A percentile compares a stretch with the other conserved stretches of the same genome.
Evolutionary conservation across 2,329 filamentous ascomycete genomes (phyloP).

Genomic region (Dactylellina sp.): DNA sequence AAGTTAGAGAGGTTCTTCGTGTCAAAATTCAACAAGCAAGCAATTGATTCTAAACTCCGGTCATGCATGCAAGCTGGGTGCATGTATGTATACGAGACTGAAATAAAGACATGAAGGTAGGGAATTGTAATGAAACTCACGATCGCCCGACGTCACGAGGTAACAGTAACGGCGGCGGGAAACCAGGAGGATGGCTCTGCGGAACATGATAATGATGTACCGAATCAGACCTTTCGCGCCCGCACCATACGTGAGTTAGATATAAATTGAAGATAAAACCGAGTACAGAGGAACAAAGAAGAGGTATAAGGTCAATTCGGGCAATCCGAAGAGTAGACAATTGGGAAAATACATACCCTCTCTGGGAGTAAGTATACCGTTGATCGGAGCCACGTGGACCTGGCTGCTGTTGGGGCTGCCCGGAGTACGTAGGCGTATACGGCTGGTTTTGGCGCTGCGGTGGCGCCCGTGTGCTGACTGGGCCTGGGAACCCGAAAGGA

Average conservation of each 20-base stretch:
- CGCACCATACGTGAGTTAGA: constrained; percentile 47
- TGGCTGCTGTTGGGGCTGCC: constrained; percentile 36
- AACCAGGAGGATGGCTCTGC: constrained; percentile 45
- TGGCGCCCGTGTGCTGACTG: constrained; percentile 35
- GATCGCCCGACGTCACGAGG: constrained; percentile 40
- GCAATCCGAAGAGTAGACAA: not conserved
- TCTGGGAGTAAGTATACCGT: constrained; percentile 47
- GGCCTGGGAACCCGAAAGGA: constrained; percentile 46
- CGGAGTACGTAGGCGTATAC: constrained; percentile 31
- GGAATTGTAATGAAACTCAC: constrained; percentile 48
- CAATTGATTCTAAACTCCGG: too few species aligned
- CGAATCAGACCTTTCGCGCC: constrained; percentile 54
- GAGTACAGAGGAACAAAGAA: not conserved
- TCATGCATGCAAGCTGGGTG: not conserved
- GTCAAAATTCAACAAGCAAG: constrained; percentile 8
- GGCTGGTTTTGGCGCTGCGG: constrained; percentile 31
- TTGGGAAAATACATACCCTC: constrained; percentile 46
- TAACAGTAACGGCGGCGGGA: constrained; percentile 31
- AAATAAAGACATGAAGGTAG: not conserved
- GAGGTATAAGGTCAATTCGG: too few species aligned
- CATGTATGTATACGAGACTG: not conserved
- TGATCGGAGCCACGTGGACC: constrained; percentile 34
- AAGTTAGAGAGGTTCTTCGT: constrained; percentile 28
- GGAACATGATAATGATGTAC: constrained; percentile 35
- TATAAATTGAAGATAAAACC: not conserved